Evolutionary conservation across 441 rosid genomes (phyloP), one percentile per base, ranked within the genome.

Genomic region (Pelargonium myrrhifolium): DNA sequence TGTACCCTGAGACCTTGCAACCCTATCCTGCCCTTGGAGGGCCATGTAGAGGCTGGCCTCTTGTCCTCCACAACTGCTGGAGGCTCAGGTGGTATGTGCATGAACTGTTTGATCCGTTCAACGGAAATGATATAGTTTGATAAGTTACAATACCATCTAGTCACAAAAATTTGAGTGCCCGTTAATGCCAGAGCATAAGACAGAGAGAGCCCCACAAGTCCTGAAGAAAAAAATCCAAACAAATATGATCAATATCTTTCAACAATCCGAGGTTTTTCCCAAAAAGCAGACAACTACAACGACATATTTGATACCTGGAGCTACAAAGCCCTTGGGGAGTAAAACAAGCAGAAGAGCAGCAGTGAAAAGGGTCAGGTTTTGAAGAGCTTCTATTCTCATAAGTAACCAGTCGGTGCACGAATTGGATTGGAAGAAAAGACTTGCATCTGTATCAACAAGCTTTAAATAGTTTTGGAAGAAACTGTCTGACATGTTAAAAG

Each of bases 131-230:
- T 74, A 64, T 88, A 88, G 83, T 90, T 90, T 6, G 92, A 74
- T 72, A 90, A 78, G 45, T 79, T 78, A 82, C 95, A 90, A 63
- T 85, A 87, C 93, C 94, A 89, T 58, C 88, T 80, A 20, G 82
- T 78, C 72, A 76, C 4, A 71, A 89, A 87, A 61, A 87, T 81
- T 65, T 89, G 96, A n/a, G 88, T 78, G 3, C 68, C 74, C 1
- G 92, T 83, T 64, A 93, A 69, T 1, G 92, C 47, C 11, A 91
- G 72, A 11, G 97, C 96, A 47, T 90, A 93, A 9, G 97, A 90
- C 67, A 93, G 83, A 0, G 95, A 89, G 10, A 93, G 89, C n/a
- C 97, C 98, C 14, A 90, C 92, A 39, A 93, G 85, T 35, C 90
- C 97, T 93, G 85, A 75, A 75, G 18, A 62, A 26, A 58, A 49